Percentiles rank a stretch among this genome's conserved stretches.
Evolutionary conservation across 441 rosid genomes (phyloP).

Genomic region (Populus hybrid): DNA sequence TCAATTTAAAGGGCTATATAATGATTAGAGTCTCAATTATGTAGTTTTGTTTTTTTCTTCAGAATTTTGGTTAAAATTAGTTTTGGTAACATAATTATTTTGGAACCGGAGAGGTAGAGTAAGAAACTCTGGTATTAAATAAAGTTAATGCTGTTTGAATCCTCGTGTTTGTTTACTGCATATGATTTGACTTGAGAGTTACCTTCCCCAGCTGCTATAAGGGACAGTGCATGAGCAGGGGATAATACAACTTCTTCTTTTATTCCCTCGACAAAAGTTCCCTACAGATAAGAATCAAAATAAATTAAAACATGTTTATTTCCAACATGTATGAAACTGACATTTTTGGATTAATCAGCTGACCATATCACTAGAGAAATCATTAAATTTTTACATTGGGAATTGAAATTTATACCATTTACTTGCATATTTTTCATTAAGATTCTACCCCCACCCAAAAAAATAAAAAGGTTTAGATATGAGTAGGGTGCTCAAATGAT

Average conservation of each 20-base stretch:
- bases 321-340: neutral
- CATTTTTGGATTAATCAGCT: neutral
- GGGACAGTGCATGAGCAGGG: constrained; percentile 98
- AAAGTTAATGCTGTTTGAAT: constrained; percentile 1
- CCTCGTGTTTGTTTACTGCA: constrained; percentile 1
- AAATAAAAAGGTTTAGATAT: neutral
- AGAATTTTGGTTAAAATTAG: neutral
- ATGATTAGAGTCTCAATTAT: neutral
- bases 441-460: neutral
- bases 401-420: neutral
- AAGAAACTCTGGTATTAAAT: neutral
- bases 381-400: neutral
- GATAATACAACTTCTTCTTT: constrained; percentile 99
- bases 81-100: neutral
- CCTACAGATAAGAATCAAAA: constrained; percentile 48
- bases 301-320: constrained; percentile 13
- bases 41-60: too few relatives aligned
- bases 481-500: constrained; percentile 4
- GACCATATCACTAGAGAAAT: neutral
- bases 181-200: constrained; percentile 26
- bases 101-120: neutral
- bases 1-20: constrained; percentile 1
- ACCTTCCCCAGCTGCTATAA: constrained; percentile 99
- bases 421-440: neutral
- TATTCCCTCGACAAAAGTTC: constrained; percentile 97